phyloP scores from a whole-genome alignment of 2,329 filamentous ascomycete genomes.

The Westerdykella aurantiaca region DNA sequence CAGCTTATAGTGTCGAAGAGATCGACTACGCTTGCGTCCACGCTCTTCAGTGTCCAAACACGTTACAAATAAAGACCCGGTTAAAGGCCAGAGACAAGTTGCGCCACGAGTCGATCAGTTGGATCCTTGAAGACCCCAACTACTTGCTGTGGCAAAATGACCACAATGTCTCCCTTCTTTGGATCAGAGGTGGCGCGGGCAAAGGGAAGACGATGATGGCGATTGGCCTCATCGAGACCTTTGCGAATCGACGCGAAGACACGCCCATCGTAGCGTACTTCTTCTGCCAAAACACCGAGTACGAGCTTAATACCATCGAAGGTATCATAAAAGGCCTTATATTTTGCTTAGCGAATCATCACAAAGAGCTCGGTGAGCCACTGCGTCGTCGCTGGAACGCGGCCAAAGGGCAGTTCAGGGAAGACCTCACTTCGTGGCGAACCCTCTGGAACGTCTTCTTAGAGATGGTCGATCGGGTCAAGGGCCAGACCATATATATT shows the following conservation, averaged over 20 bases:
- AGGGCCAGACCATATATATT: slow-evolving; percentile 21
- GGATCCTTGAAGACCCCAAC: not conserved
- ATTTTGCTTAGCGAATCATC: not conserved
- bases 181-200: not conserved
- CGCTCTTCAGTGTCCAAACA: slow-evolving; percentile 1
- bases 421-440: slow-evolving; percentile 33
- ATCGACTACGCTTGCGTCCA: too few relatives aligned
- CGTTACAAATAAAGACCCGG: not conserved
- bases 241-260: not conserved
- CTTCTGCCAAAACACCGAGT: slow-evolving; percentile 3
- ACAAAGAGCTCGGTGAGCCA: not conserved
- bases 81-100: slow-evolving; percentile 3
- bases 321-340: slow-evolving; percentile 3
- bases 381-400: slow-evolving; percentile 1
- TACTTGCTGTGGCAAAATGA: not conserved
- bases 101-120: not conserved
- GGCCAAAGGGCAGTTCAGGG: slow-evolving; percentile 1
- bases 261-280: slow-evolving; percentile 1
- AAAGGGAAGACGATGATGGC: slow-evolving; percentile 1
- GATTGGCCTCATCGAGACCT: slow-evolving; percentile 1
- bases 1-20: too few relatives aligned
- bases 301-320: slow-evolving; percentile 1
- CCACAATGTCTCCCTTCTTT: slow-evolving; percentile 1
- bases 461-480: slow-evolving; percentile 33
- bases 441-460: slow-evolving; percentile 33